A percentile compares a stretch with the other conserved stretches of the same genome.
phyloP scores from a whole-genome alignment of 73 alveolate species.

The Paramecium octaurelia region DNA sequence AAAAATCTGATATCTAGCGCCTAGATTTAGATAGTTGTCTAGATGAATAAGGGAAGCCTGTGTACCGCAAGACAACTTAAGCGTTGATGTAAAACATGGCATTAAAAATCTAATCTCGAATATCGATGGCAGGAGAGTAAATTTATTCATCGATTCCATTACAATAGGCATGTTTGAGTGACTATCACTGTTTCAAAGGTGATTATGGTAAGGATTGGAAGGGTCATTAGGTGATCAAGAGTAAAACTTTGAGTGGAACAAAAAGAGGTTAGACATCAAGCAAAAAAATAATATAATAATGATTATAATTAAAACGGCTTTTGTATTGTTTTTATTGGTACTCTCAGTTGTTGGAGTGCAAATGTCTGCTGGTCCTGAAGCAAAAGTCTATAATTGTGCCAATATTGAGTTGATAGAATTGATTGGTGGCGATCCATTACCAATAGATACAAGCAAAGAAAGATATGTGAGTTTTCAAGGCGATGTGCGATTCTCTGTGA shows the following conservation, averaged over 20 bases:
- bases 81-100: neutral
- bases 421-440: slow-evolving; percentile 32
- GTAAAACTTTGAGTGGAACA: neutral
- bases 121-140: neutral
- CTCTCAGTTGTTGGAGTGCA: neutral
- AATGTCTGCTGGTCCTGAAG: neutral
- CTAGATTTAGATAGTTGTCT: neutral
- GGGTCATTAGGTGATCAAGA: neutral
- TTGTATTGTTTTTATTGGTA: neutral
- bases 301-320: slow-evolving; percentile 20
- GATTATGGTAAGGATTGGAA: neutral
- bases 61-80: neutral
- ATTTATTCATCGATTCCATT: neutral
- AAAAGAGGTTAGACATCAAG: neutral
- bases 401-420: neutral
- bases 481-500: neutral
- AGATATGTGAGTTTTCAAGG: neutral
- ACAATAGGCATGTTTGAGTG: neutral
- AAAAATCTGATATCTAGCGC: neutral
- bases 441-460: neutral
- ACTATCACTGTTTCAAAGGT: neutral
- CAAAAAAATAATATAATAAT: slow-evolving; percentile 9
- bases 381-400: neutral
- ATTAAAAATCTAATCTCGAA: neutral
- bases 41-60: neutral